These are phyloP conservation scores for Monosporascus sp. DNA, from an alignment of 2,329 filamentous ascomycete species.

Conservation along the genomic window DNA sequence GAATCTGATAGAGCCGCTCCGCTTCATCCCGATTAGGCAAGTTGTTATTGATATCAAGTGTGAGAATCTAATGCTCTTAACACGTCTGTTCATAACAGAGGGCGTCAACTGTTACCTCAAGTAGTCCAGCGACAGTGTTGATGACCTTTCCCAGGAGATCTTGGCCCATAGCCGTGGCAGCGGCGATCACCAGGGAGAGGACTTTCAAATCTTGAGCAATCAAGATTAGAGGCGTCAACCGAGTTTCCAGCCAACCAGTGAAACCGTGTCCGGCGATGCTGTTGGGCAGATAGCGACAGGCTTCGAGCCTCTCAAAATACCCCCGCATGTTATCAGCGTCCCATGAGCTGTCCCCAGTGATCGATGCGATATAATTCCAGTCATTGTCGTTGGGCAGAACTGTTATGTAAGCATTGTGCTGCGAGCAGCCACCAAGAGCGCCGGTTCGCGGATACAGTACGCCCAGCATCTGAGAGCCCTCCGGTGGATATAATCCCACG, in stretches of 20 bases:
- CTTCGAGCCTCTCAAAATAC: constrained; percentile 21
- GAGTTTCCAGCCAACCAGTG: constrained; percentile 18
- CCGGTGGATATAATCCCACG: constrained; percentile 47
- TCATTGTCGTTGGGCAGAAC: constrained; percentile 40
- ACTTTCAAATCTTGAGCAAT: not conserved
- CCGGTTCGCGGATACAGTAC: constrained; percentile 54
- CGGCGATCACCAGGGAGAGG: constrained; percentile 33
- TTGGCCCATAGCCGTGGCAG: constrained; percentile 38
- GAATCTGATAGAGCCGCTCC: not conserved
- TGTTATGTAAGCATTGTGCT: constrained; percentile 22
- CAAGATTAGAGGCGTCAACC: constrained; percentile 18
- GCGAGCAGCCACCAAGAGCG: constrained; percentile 32
- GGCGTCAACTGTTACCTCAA: constrained; percentile 9
- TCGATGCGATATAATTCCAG: constrained; percentile 35
- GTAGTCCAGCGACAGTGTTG: constrained; percentile 6
- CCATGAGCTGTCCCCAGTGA: constrained; percentile 25
- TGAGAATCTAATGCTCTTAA: constrained; percentile 21
- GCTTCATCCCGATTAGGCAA: constrained; percentile 13
- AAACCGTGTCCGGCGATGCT: constrained; percentile 30
- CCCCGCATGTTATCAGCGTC: constrained; percentile 17
- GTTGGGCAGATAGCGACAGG: constrained; percentile 25
- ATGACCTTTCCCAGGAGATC: constrained; percentile 29
- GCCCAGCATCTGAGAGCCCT: constrained; percentile 45
- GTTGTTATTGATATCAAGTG: constrained; percentile 40
- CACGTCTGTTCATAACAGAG: not conserved